These are phyloP conservation scores for Panus rudis DNA, from an alignment of 768 basidiomycete species.

Conservation along the genomic window DNA sequence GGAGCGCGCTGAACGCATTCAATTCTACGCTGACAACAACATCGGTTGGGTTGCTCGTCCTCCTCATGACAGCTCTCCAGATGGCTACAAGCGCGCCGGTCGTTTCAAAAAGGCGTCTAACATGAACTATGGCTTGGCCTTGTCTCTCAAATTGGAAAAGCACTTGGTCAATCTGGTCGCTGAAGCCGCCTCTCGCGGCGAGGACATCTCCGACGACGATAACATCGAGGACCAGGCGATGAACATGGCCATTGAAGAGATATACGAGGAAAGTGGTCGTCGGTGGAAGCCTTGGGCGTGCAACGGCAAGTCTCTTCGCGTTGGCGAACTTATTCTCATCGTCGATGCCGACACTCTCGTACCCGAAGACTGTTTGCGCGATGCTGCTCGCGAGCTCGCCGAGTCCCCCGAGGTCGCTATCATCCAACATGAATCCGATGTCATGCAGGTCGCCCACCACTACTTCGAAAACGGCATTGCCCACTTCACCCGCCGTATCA, in stretches of 20 bases:
- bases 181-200: conserved; percentile 26
- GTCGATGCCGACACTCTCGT: conserved; percentile 79
- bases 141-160: conserved; percentile 57
- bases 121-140: conserved; percentile 77
- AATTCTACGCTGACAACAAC: conserved; percentile 70
- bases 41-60: conserved; percentile 85
- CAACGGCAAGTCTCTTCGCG: conserved; percentile 66
- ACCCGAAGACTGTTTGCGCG: conserved; percentile 85
- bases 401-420: conserved; percentile 82
- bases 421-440: conserved; percentile 89
- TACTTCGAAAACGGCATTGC: conserved; percentile 91
- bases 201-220: conserved; percentile 38
- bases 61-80: conserved; percentile 48
- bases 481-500: conserved; percentile 83
- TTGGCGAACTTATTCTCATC: conserved; percentile 75
- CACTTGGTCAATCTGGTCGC: conserved; percentile 42
- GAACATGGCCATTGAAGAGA: conserved; percentile 67
- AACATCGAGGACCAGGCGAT: conserved; percentile 66
- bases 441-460: conserved; percentile 85
- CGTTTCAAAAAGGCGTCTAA: conserved; percentile 94
- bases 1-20: conserved; percentile 59
- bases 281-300: conserved; percentile 70
- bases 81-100: conserved; percentile 75
- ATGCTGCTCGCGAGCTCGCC: conserved; percentile 79
- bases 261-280: conserved; percentile 48